Evolutionary conservation across 768 basidiomycete species (phyloP), one percentile per base, ranked within the genome.

Genomic region (Termitomyces sp.): DNA sequence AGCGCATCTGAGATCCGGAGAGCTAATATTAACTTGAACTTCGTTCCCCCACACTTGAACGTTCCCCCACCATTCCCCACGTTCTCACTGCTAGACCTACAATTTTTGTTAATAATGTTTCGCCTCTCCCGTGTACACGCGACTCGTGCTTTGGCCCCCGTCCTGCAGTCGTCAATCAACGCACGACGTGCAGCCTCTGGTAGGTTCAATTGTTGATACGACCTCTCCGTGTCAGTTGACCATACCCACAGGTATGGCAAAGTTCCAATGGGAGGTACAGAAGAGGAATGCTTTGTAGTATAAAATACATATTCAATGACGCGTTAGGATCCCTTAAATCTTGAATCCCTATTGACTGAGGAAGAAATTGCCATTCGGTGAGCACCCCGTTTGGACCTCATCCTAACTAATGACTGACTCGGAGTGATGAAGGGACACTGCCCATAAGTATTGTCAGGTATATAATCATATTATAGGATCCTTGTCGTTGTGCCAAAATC

Each of bases 301-400:
- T 28, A 40, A 53, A 20, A 55, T 5, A 35, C 3, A 7, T 22
- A n/a, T 57, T 49, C n/a, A 28, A 33, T 56, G 32, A 5, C 28
- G 42, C 4, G 55, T 45, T 60, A 95, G 92, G 96, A 98, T 70
- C 91, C 95, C 0, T 76, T 98, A 65, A 84, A 84, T 67, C 68
- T 94, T 33, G 90, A 94, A 62, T 85, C 86, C 0, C 80, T 92
- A 44, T 76, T 98, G 63, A 92, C 92, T 0, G 94, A 94, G 55
- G 96, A 97, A 40, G 96, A 98, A 75, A 81, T 85, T 65, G 90
- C 91, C 15, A 90, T 97, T 66, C 85, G 94, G 95, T 94, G 62
- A 48, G 80, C 66, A 60, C 11, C 18, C 18, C 8, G 20, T 15
- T 28, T 40, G 38, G 53, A 58, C 22, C 54, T 39, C 63, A 22